Evolutionary conservation across 225 moss, liverwort and hornwort species (phyloP).

Genomic region (Climacium dendroides): DNA sequence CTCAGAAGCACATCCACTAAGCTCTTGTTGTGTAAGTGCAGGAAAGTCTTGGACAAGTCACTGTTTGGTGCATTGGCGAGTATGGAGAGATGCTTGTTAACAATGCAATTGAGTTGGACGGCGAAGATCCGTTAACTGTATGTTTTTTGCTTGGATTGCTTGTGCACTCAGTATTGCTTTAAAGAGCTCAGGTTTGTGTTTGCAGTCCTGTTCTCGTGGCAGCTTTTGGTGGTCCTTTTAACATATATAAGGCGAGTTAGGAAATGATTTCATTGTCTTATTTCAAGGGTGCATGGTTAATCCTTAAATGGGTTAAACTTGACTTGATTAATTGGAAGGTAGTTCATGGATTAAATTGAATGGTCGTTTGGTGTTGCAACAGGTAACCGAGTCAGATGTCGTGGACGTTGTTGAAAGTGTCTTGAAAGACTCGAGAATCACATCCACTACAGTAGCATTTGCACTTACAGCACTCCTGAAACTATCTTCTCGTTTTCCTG

Average conservation of each 20-base stretch:
- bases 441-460: constrained; percentile 59
- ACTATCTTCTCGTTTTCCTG: constrained; percentile 79
- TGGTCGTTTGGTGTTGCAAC: neutral
- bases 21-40: constrained; percentile 5
- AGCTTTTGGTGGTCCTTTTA: neutral
- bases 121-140: constrained; percentile 43
- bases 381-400: constrained; percentile 95
- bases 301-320: neutral
- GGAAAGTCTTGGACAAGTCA: constrained; percentile 56
- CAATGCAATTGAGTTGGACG: constrained; percentile 20
- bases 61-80: constrained; percentile 61
- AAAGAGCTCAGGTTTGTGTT: neutral
- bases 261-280: neutral
- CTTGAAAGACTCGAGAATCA: constrained; percentile 59
- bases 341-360: neutral
- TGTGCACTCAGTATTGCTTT: neutral
- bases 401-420: constrained; percentile 78
- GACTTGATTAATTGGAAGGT: neutral
- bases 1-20: neutral
- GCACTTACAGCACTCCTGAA: constrained; percentile 83
- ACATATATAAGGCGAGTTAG: neutral
- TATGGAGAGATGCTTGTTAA: constrained; percentile 53
- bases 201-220: neutral
- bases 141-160: neutral
- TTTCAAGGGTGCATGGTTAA: neutral